Evolutionary conservation across 441 rosid species (phyloP).

Genomic region (Syzygium syzygioides): DNA sequence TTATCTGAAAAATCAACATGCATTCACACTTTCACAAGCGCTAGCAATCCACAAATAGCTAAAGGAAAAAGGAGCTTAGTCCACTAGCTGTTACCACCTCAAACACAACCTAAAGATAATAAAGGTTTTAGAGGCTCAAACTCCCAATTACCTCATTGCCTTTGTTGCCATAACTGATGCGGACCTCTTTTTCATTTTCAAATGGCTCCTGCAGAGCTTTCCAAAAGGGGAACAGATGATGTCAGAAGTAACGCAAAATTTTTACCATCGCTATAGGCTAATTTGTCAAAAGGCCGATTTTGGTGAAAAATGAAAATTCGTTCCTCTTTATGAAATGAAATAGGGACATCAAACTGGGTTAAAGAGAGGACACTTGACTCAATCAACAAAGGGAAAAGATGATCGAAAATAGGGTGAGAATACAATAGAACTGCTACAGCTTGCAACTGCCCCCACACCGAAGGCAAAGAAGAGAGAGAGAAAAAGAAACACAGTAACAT

Average conservation of each 20-base stretch:
- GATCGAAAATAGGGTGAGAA: not conserved
- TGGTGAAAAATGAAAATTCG: not conserved
- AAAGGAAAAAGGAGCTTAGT: not conserved
- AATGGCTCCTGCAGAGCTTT: conserved; percentile 48
- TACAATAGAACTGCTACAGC: not conserved
- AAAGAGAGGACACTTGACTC: not conserved
- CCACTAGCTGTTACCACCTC: not conserved
- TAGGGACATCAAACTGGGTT: not conserved
- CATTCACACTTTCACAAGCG: not conserved
- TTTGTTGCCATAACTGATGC: conserved; percentile 89
- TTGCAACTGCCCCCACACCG: not conserved
- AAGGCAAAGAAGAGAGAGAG: not conserved
- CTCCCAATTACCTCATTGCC: conserved; percentile 73
- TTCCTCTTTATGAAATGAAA: not conserved
- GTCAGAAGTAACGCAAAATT: conserved; percentile 6
- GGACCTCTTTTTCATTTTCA: conserved; percentile 52
- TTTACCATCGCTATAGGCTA: not conserved
- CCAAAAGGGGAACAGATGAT: conserved; percentile 6
- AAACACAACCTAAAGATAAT: not conserved
- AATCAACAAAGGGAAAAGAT: not conserved
- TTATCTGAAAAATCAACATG: not conserved
- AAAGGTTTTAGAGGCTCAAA: not conserved
- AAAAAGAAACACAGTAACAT: not conserved
- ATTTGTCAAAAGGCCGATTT: not conserved
- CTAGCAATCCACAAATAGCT: not conserved